phyloP scores from a whole-genome alignment of 2,329 filamentous ascomycete species.

The Ophiostoma sp. region DNA sequence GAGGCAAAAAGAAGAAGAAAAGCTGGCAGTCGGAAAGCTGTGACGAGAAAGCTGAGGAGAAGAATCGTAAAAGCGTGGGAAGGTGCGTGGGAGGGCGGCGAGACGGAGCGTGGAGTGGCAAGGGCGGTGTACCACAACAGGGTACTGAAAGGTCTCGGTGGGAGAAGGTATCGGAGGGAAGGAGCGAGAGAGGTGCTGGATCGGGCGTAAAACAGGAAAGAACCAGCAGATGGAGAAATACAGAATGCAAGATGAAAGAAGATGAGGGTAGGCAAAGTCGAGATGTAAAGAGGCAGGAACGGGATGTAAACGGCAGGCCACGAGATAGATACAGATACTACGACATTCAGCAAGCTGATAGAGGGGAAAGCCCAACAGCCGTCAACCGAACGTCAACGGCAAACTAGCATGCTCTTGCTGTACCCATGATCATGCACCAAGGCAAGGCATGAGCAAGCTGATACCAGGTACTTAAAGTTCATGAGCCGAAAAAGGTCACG shows the following conservation, averaged over 20 bases:
- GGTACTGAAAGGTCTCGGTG: neutral
- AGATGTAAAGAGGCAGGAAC: neutral
- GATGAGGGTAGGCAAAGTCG: neutral
- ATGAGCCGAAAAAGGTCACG: neutral
- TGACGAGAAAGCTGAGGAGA: neutral
- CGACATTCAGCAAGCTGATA: neutral
- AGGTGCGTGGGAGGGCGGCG: neutral
- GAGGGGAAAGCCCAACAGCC: neutral
- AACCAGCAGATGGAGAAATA: neutral
- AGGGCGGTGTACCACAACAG: conserved; percentile 12
- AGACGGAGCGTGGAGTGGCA: neutral
- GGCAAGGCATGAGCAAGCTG: neutral
- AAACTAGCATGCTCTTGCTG: neutral
- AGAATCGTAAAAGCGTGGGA: neutral
- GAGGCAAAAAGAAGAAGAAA: neutral
- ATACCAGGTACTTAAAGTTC: neutral
- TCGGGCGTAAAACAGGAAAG: neutral
- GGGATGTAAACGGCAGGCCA: neutral
- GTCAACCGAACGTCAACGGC: neutral
- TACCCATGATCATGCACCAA: conserved; percentile 1
- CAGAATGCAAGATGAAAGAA: neutral
- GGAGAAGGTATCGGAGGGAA: neutral
- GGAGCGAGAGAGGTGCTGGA: neutral
- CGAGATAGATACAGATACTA: neutral
- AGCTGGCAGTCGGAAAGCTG: neutral